Conservation (phyloP, 306 rosid genomes). For the Echinosophora koreensis region DNA sequence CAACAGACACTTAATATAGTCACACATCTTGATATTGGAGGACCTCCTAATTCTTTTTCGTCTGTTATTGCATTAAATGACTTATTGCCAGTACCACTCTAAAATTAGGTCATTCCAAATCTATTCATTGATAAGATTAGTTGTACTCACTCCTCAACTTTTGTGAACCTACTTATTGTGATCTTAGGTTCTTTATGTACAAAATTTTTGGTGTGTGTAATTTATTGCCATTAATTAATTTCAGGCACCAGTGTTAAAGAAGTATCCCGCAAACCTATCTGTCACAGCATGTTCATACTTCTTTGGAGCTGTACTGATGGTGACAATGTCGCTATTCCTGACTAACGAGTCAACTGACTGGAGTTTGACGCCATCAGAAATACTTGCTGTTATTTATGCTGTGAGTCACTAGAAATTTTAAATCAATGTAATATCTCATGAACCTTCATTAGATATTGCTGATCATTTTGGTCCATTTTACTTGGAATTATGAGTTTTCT, state of each 20-base stretch:
- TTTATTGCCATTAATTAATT: slow-evolving; percentile 45
- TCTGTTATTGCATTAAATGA: slow-evolving; percentile 34
- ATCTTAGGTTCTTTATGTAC: slow-evolving; percentile 10
- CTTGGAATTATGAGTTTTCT: slow-evolving; percentile 11
- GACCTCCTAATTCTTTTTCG: slow-evolving; percentile 1
- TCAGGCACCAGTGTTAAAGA: slow-evolving; percentile 88
- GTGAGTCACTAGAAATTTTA: slow-evolving; percentile 59
- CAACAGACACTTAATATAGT: not conserved
- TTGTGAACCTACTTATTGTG: slow-evolving; percentile 29
- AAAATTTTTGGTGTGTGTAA: slow-evolving; percentile 31
- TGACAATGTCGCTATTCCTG: slow-evolving; percentile 70
- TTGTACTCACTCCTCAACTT: slow-evolving; percentile 12
- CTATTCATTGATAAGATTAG: slow-evolving; percentile 21
- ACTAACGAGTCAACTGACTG: slow-evolving; percentile 71
- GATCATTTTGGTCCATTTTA: slow-evolving; percentile 22
- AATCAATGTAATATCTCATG: slow-evolving; percentile 22
- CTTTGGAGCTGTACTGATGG: slow-evolving; percentile 77
- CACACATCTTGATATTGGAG: not conserved
- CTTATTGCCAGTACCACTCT: not conserved
- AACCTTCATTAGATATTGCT: slow-evolving; percentile 19
- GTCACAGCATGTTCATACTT: slow-evolving; percentile 86
- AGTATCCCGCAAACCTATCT: slow-evolving; percentile 82
- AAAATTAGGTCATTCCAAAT: not conserved
- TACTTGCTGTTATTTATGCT: slow-evolving; percentile 85
- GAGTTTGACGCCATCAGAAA: slow-evolving; percentile 79